Evolutionary conservation across 371 early-diverging fungal genomes (phyloP), one percentile per base, ranked within the genome.

Genomic region (Circinella minor): DNA sequence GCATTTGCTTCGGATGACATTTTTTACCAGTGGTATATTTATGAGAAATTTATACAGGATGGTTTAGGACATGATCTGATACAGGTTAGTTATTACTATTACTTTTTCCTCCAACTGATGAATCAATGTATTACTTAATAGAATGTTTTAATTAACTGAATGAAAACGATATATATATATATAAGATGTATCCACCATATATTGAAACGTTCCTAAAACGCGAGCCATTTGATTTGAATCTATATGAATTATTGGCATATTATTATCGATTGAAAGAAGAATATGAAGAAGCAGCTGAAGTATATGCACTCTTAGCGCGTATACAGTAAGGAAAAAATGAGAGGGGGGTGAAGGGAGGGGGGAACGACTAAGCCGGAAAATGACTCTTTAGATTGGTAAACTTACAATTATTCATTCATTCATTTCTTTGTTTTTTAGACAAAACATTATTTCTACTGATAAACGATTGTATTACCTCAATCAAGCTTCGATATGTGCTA

Each of bases 251-350:
- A 13, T 72, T 81, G 38, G 78, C 75, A 36, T 65, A 67, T 14
- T 77, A 71, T 55, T 79, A 77, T 59, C 71, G 71, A 65, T 46
- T 15, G 14, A 63, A 71, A 37, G 71, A 77, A 18, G 49, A 72
- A 47, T 79, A 71, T 37, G 81, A 79, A 37, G 73, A 77, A 36
- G 81, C 81, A 5, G 81, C 81, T 11, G 11, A 61, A 14, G 60
- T 46, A 9, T 74, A 74, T 27, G 39, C 37, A 8, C 15, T 55
- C 34, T 68, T 81, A 37, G 75, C 73, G 17, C 63, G 61, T 36
- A 36, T 66, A 43, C 27, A 51, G 81, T 81, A 74, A 73, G 74
- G 74, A 13, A 14, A 14, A 13, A 17, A 51, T 51, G 15, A 13
- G 15, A 51, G 1, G 51, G 39, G 11, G 43, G 0, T 27, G 27